Percentiles rank a stretch among this genome's conserved stretches.
Evolutionary conservation across 2,329 filamentous ascomycete species (phyloP).

Genomic region (Microdochium nivale): DNA sequence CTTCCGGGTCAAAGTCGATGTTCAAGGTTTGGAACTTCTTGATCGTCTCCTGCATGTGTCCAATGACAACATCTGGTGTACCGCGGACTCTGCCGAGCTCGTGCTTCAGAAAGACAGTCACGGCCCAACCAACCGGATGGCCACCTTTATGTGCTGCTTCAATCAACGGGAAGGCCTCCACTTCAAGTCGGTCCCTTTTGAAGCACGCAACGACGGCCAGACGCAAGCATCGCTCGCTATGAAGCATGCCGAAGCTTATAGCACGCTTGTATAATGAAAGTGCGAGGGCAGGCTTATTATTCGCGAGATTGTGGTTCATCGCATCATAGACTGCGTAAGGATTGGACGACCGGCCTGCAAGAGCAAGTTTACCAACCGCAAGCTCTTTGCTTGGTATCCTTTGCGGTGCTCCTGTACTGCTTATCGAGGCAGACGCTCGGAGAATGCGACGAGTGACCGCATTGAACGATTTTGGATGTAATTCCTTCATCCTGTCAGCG

Average conservation of each 20-base stretch:
- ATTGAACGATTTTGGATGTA: conserved; percentile 24
- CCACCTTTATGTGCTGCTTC: conserved; percentile 27
- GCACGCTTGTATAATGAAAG: conserved; percentile 29
- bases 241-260: conserved; percentile 22
- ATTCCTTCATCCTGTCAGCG: conserved; percentile 20
- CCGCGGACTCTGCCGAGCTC: conserved; percentile 14
- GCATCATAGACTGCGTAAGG: conserved; percentile 22
- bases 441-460: conserved; percentile 29
- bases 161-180: conserved; percentile 29
- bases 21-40: conserved; percentile 14
- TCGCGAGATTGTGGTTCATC: conserved; percentile 31
- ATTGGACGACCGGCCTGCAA: conserved; percentile 15
- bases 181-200: conserved; percentile 16
- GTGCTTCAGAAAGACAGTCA: conserved; percentile 13
- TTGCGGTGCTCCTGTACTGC: conserved; percentile 5
- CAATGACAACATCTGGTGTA: conserved; percentile 10
- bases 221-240: conserved; percentile 32
- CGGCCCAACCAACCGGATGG: conserved; percentile 29
- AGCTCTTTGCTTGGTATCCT: conserved; percentile 1
- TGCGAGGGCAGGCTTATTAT: conserved; percentile 21
- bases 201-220: conserved; percentile 33
- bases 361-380: conserved; percentile 11
- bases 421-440: conserved; percentile 17
- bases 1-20: conserved; percentile 12
- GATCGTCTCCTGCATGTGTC: conserved; percentile 16